Evolutionary conservation across 2,329 filamentous ascomycete genomes (phyloP), one percentile per base, ranked within the genome.

Genomic region (Coniochaeta sp.): DNA sequence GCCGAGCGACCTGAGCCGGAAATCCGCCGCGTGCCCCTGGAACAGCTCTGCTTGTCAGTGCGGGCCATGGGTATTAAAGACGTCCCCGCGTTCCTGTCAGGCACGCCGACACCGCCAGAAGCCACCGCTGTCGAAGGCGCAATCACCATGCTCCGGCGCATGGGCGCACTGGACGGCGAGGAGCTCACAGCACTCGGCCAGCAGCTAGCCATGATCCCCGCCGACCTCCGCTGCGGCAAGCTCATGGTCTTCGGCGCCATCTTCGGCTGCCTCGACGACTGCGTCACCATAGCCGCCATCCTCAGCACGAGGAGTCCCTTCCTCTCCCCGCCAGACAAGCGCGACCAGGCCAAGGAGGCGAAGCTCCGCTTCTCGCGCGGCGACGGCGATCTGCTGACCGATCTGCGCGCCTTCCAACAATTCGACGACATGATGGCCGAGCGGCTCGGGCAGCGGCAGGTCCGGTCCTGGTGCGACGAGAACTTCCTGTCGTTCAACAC

Each of bases 221-320:
- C 93, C 0, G 95, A 99, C 70, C 81, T 99, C 56, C 87, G 93
- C 31, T 96, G 92, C 71, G 91, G 90, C 54, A 99, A 99, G 74
- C 81, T 99, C 36, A 91, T 99, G 82, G 90, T 99, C 3, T 96
- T 96, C 69, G 95, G 95, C 6, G 89, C 91, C 17, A 92, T 96
- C 61, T 98, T 99, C 69, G 90, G 90, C 36, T 98, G 93, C 69
- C 81, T 98, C 7, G 91, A 96, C 68, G 87, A 93, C 58, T 92
- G 89, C 65, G 82, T 98, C 60, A 92, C 89, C 2, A 93, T 98
- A 63, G 91, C 95, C 1, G 89, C 93, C 9, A 95, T 98, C 44
- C 81, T 99, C n/a, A 97, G 92, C 60, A 89, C 90, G 31, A 88
- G 87, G 68, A 91, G 88, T 63, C 93, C 95, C 0, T 99, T 99